Percentiles rank a stretch among this genome's conserved stretches.
These are phyloP conservation scores for Magnolia changhungtana DNA, from an alignment of 164 flowering plant species.

Conservation along the genomic window DNA sequence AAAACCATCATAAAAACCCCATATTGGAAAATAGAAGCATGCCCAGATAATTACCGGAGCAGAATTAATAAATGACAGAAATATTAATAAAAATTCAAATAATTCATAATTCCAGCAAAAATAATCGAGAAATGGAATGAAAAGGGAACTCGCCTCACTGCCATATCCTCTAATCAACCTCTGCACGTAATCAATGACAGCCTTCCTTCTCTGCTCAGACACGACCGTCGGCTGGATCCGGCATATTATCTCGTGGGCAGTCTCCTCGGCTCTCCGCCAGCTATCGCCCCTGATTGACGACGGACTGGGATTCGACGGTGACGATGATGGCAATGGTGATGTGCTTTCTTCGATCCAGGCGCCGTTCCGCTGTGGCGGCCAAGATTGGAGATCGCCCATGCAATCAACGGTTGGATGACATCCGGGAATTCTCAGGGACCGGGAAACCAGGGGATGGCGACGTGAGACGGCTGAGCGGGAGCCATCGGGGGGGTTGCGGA, in stretches of 20 bases:
- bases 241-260: slow-evolving; percentile 18
- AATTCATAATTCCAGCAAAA: neutral
- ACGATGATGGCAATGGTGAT: slow-evolving; percentile 2
- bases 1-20: neutral
- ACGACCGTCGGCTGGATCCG: slow-evolving; percentile 30
- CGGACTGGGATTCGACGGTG: slow-evolving; percentile 19
- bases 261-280: slow-evolving; percentile 36
- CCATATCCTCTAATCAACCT: slow-evolving; percentile 42
- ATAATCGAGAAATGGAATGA: neutral
- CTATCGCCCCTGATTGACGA: slow-evolving; percentile 21
- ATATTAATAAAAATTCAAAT: neutral
- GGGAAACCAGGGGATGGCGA: neutral
- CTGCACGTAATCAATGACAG: slow-evolving; percentile 68
- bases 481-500: neutral
- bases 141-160: slow-evolving; percentile 48
- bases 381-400: slow-evolving; percentile 35
- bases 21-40: neutral
- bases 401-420: slow-evolving; percentile 12
- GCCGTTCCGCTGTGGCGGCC: slow-evolving; percentile 25
- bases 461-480: neutral
- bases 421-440: neutral
- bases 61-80: neutral
- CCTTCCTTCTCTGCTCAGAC: slow-evolving; percentile 53
- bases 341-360: slow-evolving; percentile 14
- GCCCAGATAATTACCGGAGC: neutral